Percentiles rank a stretch among this genome's conserved stretches.
Evolutionary conservation across 352 stramenopile species (phyloP).

Genomic region (Phytopythium sindhum): DNA sequence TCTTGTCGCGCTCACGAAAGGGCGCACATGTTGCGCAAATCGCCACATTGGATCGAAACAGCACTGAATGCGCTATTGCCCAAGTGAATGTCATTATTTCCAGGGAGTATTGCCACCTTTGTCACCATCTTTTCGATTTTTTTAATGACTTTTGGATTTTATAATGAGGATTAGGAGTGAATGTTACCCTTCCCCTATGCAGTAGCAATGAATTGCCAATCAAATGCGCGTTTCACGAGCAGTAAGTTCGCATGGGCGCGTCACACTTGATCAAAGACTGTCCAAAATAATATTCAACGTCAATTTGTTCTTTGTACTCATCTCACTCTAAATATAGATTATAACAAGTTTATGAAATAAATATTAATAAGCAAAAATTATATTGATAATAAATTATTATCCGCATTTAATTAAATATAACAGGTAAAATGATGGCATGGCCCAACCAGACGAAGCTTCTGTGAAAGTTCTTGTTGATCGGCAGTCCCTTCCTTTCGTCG

Average conservation of each 20-base stretch:
- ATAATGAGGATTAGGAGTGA: background rate
- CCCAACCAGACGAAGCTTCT: constrained; percentile 11
- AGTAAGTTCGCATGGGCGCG: background rate
- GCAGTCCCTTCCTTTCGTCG: background rate
- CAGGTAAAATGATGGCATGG: background rate
- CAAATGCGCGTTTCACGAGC: background rate
- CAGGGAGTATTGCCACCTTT: background rate
- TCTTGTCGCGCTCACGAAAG: background rate
- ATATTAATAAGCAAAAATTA: background rate
- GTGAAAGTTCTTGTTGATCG: constrained; percentile 11
- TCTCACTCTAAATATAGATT: background rate
- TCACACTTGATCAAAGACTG: background rate
- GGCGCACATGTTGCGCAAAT: constrained; percentile 1
- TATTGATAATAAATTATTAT: background rate
- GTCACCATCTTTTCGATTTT: background rate
- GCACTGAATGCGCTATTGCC: background rate
- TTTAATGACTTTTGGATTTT: background rate
- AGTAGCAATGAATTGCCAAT: background rate
- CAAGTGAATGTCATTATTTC: background rate
- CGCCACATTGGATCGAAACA: background rate
- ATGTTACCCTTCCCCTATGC: background rate
- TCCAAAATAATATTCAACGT: background rate
- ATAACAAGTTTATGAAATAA: background rate
- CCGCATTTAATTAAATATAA: background rate
- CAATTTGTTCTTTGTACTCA: background rate